Evolutionary conservation across 148 eudicot genomes (phyloP), one percentile per base, ranked within the genome.

Genomic region (Cornus kousa): DNA sequence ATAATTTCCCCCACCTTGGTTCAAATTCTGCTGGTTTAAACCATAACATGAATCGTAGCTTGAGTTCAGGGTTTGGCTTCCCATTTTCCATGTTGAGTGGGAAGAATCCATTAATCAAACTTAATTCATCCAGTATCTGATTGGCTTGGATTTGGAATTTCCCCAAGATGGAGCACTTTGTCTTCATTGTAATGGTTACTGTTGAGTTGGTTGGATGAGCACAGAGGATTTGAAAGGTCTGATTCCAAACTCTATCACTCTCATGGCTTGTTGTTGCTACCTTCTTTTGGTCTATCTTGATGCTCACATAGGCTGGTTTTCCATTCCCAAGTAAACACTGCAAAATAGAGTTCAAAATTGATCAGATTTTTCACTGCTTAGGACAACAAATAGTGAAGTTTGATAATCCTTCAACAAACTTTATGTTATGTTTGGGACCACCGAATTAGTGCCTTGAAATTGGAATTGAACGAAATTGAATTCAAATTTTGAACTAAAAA

Each of bases 11-110:
- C 99, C 99, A 96, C 59, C 82, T 79, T 3, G 87, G 87, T 82
- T 95, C 98, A 55, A 83, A 73, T 14, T 89, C 90, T 28, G 93
- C 97, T 19, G 96, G 96, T 82, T 88, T 93, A 77, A 93, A 95
- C 98, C 96, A 95, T 50, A 90, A 66, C n/a, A 93, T 88, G 75
- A 90, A 82, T 77, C 93, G 91, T 28, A 96, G 84, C 73, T 86
- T 85, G 57, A 87, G 82, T 65, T 86, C 80, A 50, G 80, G 82
- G 39, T 83, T 77, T 65, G 84, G 86, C 78, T 86, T 89, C 37
- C 89, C 86, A 28, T 87, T 87, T 79, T 82, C 88, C 19, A 81
- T 73, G 62, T 79, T 80, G 66, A 96, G 84, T 2, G 98, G 91
- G 77, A 96, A 92, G 77, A 88, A 83, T 13, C 99, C 98, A 57